phyloP scores from a whole-genome alignment of 495 filamentous ascomycete species.

The Penicillium goetzii region DNA sequence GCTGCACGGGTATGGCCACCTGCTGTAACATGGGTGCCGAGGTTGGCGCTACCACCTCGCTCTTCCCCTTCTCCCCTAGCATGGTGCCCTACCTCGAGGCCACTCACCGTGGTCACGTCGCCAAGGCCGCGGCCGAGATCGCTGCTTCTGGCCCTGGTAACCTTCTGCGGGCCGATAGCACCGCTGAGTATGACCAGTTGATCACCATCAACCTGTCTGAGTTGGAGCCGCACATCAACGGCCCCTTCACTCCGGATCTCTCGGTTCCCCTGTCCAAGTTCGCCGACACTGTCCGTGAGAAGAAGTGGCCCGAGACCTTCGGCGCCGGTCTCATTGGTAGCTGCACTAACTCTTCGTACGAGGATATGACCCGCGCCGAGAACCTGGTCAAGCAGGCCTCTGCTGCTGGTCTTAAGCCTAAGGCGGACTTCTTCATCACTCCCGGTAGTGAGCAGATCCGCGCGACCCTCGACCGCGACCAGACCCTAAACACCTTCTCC shows the following conservation, averaged over 20 bases:
- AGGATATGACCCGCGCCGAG: slow-evolving; percentile 96
- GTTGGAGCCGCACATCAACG: slow-evolving; percentile 96
- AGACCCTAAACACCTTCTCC: slow-evolving; percentile 83
- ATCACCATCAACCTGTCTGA: slow-evolving; percentile 90
- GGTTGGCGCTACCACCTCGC: slow-evolving; percentile 93
- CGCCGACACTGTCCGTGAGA: slow-evolving; percentile 75
- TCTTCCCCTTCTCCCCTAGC: slow-evolving; percentile 79
- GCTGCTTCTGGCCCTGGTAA: slow-evolving; percentile 52
- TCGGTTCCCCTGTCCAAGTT: slow-evolving; percentile 91
- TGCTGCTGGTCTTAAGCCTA: slow-evolving; percentile 84
- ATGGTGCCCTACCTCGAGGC: slow-evolving; percentile 79
- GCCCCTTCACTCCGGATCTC: slow-evolving; percentile 93
- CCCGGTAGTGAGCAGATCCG: slow-evolving; percentile 97
- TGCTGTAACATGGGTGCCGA: slow-evolving; percentile 93
- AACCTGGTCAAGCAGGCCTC: slow-evolving; percentile 87
- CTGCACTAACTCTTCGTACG: slow-evolving; percentile 98
- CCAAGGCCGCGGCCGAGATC: slow-evolving; percentile 49
- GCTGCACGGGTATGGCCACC: slow-evolving; percentile 91
- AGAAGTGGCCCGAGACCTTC: slow-evolving; percentile 88
- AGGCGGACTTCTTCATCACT: slow-evolving; percentile 90
- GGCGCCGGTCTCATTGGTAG: slow-evolving; percentile 93
- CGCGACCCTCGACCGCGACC: slow-evolving; percentile 85
- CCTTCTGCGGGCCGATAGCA: slow-evolving; percentile 73
- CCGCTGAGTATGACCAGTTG: slow-evolving; percentile 83
- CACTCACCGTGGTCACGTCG: slow-evolving; percentile 77